Conservation (phyloP, 2,329 filamentous ascomycete genomes). For the Colletotrichum eremochloae region DNA sequence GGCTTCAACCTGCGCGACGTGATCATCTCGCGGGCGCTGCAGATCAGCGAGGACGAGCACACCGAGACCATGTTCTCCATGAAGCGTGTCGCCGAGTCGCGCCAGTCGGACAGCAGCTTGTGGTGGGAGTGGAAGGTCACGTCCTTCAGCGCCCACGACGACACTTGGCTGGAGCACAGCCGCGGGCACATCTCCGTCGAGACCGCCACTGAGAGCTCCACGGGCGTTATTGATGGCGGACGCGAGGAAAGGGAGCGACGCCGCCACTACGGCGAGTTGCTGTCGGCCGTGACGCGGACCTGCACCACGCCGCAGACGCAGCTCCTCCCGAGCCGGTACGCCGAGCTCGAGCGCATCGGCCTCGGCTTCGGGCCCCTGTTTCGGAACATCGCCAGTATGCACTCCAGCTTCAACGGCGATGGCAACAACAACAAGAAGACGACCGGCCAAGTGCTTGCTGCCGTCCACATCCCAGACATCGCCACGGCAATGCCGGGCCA, state of each 20-base stretch:
- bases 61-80: constrained; percentile 43
- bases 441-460: neutral
- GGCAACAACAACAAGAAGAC: neutral
- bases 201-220: constrained; percentile 19
- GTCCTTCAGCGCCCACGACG: constrained; percentile 26
- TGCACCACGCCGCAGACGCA: constrained; percentile 17
- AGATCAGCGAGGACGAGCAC: constrained; percentile 32
- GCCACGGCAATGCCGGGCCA: constrained; percentile 45
- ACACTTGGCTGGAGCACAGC: constrained; percentile 30
- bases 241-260: neutral
- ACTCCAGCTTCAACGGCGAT: neutral
- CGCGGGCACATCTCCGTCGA: constrained; percentile 42
- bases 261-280: constrained; percentile 14
- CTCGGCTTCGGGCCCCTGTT: constrained; percentile 18
- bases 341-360: constrained; percentile 14
- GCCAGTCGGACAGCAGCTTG: constrained; percentile 47
- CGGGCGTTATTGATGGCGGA: neutral
- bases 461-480: constrained; percentile 35
- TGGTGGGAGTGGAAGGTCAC: constrained; percentile 32
- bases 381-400: constrained; percentile 11
- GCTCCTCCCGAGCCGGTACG: constrained; percentile 18
- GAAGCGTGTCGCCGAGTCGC: constrained; percentile 27
- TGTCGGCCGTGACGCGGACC: constrained; percentile 13
- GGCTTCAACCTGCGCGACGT: constrained; percentile 44
- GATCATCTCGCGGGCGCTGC: constrained; percentile 38